These are phyloP conservation scores for Triglochin maritima DNA, from an alignment of 106 monocot species.

Conservation along the genomic window DNA sequence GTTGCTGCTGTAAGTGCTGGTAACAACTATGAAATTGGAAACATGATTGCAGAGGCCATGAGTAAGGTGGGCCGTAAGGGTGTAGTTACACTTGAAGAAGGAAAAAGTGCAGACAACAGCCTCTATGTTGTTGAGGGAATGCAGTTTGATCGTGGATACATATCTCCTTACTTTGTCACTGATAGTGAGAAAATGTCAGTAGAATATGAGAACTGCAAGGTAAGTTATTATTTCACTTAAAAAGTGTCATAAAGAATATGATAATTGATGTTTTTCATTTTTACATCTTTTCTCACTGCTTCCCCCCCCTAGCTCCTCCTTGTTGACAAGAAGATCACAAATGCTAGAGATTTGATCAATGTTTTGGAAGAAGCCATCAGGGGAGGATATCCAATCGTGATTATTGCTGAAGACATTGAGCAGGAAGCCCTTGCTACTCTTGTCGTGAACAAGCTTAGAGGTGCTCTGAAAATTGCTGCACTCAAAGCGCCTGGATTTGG, in stretches of 20 bases:
- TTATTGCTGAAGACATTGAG: conserved; percentile 94
- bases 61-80: conserved; percentile 95
- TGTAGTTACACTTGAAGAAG: conserved; percentile 95
- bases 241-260: too few species aligned
- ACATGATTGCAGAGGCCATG: conserved; percentile 99
- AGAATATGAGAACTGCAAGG: conserved; percentile 98
- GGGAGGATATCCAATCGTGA: conserved; percentile 77
- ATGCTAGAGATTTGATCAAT: conserved; percentile 81
- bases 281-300: not conserved
- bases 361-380: conserved; percentile 85
- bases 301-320: conserved; percentile 57
- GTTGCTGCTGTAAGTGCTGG: conserved; percentile 98
- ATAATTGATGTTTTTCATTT: too few species aligned
- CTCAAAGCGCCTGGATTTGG: conserved; percentile 98
- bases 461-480: conserved; percentile 88
- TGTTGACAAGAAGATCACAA: conserved; percentile 95
- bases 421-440: conserved; percentile 96
- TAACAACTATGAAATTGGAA: conserved; percentile 82
- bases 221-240: conserved; percentile 2
- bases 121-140: conserved; percentile 96
- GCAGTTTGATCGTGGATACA: conserved; percentile 97
- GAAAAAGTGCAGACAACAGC: conserved; percentile 80
- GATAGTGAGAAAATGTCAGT: conserved; percentile 93
- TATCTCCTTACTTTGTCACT: conserved; percentile 95
- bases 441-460: conserved; percentile 89